A percentile compares a stretch with the other conserved stretches of the same genome.
phyloP scores from a whole-genome alignment of 805 yeast species.

The Candida sanyiensis region DNA sequence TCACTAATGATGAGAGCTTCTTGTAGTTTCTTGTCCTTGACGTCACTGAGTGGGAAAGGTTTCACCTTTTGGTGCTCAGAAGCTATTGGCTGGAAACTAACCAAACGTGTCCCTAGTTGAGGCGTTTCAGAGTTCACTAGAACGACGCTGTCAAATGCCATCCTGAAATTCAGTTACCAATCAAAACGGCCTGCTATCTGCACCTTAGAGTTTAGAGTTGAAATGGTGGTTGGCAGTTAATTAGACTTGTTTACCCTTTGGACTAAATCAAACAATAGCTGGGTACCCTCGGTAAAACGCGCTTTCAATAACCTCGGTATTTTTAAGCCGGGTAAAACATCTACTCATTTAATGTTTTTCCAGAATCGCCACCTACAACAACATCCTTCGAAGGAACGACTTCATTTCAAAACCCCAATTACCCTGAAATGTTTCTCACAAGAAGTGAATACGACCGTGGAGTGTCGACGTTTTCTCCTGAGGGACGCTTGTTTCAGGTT shows the following conservation, averaged over 20 bases:
- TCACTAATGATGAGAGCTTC: constrained; percentile 73
- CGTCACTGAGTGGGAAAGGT: constrained; percentile 42
- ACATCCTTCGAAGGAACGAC: not conserved
- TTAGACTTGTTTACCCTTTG: too few relatives aligned
- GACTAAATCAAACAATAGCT: too few relatives aligned
- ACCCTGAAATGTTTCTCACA: constrained; percentile 76
- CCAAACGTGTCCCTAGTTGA: constrained; percentile 16
- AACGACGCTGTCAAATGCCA: not conserved
- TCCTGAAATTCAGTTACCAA: too few relatives aligned
- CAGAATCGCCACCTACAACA: constrained; percentile 2
- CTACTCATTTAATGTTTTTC: not conserved
- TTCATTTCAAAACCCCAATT: too few relatives aligned
- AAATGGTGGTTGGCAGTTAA: too few relatives aligned
- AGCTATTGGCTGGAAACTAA: constrained; percentile 32
- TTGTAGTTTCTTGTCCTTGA: constrained; percentile 49
- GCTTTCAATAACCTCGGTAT: not conserved
- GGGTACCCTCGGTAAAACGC: too few relatives aligned
- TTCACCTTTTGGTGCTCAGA: constrained; percentile 29
- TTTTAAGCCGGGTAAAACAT: not conserved
- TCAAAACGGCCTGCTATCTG: not conserved
- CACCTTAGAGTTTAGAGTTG: not conserved
- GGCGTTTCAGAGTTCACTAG: not conserved
- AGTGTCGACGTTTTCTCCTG: constrained; percentile 97
- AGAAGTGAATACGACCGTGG: constrained; percentile 99
- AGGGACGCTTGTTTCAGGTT: constrained; percentile 96